Evolutionary conservation across 108 stramenopile species (phyloP), one percentile per base, ranked within the genome.

Genomic region (Pseudonitzschia multiseries): DNA sequence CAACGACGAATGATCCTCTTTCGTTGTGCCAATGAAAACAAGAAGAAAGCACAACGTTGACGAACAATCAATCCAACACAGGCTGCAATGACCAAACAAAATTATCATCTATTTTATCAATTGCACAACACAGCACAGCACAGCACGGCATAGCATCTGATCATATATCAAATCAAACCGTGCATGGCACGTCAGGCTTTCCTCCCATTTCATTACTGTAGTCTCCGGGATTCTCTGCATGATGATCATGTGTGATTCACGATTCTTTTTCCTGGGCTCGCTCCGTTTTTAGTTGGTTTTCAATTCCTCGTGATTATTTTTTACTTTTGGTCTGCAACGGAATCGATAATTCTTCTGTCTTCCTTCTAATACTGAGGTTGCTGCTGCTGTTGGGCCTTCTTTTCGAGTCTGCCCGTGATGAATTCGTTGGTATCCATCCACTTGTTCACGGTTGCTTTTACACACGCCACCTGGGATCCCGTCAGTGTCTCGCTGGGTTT

Each of bases 361-460:
- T 10, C 46, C 22, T 57, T 31, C 22, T 41, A 57, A 70, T 33
- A 67, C 43, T 91, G 93, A 21, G 32, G 42, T 67, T 75, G 74
- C 69, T 72, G 67, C 31, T 54, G 59, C 44, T 75, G 72, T 71
- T 85, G 81, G 0, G 67, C 59, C 51, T 93, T 93, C 72, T 86
- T 90, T 3, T 79, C 86, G 56, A 93, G 69, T 59, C 92, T 76
- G 42, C 89, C 86, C 50, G 81, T 87, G 79, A 93, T 87, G 73
- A 89, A 93, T 69, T 93, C 89, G 72, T 93, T 93, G 40, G 92
- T 83, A 83, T 93, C 92, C 67, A 93, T 71, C 92, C 92, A 93
- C 67, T 93, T 93, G 68, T 87, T 84, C 24, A 87, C 86, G 17
- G 83, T 79, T 24, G 89, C 79, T 65, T 87, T 75, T 43, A 93